A percentile compares a stretch with the other conserved stretches of the same genome.
Evolutionary conservation across 1,284 basidiomycete species (phyloP).

Genomic region (Irpex rosettiformis): DNA sequence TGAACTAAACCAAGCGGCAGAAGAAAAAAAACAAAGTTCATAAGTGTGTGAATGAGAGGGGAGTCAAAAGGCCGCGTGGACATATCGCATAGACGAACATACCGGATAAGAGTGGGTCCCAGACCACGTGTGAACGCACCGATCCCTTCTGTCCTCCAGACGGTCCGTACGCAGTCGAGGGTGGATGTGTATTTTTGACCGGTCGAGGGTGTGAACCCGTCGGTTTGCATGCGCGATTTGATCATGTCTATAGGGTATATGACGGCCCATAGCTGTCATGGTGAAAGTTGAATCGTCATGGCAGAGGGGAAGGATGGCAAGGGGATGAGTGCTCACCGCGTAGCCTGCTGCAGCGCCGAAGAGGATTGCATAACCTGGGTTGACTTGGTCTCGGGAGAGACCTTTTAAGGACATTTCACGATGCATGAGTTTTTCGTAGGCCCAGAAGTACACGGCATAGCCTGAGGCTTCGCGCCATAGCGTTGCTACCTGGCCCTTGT

Average conservation of each 20-base stretch:
- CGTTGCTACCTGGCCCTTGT: conserved; percentile 91
- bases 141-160: conserved; percentile 80
- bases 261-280: conserved; percentile 68
- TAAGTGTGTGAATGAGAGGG: conserved; percentile 13
- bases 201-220: conserved; percentile 72
- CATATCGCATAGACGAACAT: conserved; percentile 25
- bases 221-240: conserved; percentile 94
- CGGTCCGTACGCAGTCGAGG: conserved; percentile 78
- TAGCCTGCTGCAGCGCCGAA: conserved; percentile 89
- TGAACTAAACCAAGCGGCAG: conserved; percentile 64
- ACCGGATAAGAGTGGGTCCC: conserved; percentile 89
- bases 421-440: conserved; percentile 92
- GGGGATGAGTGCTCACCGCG: conserved; percentile 48
- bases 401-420: conserved; percentile 71
- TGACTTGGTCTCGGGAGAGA: conserved; percentile 74
- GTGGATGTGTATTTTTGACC: conserved; percentile 82
- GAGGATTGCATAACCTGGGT: conserved; percentile 70
- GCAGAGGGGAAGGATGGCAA: neutral
- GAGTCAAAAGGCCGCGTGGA: too few relatives aligned
- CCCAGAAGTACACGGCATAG: conserved; percentile 89
- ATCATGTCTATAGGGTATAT: conserved; percentile 95
- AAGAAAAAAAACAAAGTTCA: conserved; percentile 3
- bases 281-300: neutral
- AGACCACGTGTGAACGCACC: conserved; percentile 89
- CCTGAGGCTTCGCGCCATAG: conserved; percentile 84